Percentiles rank a stretch among this genome's conserved stretches.
Evolutionary conservation across 75 land plant species (phyloP).

Genomic region (Picea glauca): DNA sequence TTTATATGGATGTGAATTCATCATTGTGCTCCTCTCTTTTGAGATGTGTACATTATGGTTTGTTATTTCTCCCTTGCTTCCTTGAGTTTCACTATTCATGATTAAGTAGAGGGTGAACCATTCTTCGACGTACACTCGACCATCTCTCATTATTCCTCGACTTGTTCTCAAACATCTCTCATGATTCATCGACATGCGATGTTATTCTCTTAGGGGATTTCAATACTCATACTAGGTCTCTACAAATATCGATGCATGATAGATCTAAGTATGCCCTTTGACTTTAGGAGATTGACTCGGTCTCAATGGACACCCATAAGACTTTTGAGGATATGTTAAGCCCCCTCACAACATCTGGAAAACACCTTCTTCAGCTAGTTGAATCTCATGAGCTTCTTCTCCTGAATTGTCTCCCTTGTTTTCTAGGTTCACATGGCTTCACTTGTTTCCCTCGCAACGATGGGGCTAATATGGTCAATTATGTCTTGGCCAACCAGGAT

Average conservation of each 20-base stretch:
- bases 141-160: not conserved
- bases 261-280: not conserved
- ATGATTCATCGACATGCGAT: not conserved
- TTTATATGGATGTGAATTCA: not conserved
- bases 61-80: not conserved
- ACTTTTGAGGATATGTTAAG: not conserved
- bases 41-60: not conserved
- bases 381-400: not conserved
- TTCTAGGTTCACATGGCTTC: not conserved
- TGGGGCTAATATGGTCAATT: not conserved
- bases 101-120: not conserved
- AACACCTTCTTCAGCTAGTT: not conserved
- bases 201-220: not conserved
- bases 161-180: not conserved
- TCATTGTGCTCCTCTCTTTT: not conserved
- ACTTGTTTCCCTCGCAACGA: not conserved
- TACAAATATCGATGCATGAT: not conserved
- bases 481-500: not conserved
- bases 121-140: not conserved
- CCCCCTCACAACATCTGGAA: not conserved
- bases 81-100: not conserved
- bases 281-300: not conserved
- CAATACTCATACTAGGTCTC: too few relatives aligned
- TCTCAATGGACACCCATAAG: not conserved
- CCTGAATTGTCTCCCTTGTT: not conserved